phyloP scores from a whole-genome alignment of 2,329 filamentous ascomycete species.

The Ceratocystis cacaofunesta region DNA sequence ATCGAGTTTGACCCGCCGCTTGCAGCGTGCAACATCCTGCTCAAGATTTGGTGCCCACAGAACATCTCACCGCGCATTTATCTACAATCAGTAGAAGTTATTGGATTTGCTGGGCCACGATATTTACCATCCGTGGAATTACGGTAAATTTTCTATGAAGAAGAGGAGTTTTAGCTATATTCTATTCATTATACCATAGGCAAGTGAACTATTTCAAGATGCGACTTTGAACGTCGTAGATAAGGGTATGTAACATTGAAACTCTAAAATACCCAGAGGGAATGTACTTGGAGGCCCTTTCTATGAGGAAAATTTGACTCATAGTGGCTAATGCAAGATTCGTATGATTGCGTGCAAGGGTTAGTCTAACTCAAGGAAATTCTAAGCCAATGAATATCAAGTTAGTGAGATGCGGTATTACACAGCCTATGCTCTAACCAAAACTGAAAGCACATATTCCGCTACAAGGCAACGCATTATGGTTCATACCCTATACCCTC shows the following conservation, averaged over 20 bases:
- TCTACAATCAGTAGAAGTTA: conserved; percentile 69
- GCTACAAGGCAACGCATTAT: neutral
- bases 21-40: conserved; percentile 65
- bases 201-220: too few relatives aligned
- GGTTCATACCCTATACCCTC: neutral
- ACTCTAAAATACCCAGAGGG: too few relatives aligned
- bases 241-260: too few relatives aligned
- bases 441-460: neutral
- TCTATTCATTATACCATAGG: neutral
- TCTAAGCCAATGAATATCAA: too few relatives aligned
- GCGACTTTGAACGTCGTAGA: too few relatives aligned
- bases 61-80: conserved; percentile 46
- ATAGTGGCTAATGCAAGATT: conserved; percentile 1
- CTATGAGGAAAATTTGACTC: neutral
- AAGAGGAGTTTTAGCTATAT: neutral
- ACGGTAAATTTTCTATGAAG: conserved; percentile 26
- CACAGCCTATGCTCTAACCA: neutral
- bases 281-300: neutral
- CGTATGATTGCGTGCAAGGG: conserved; percentile 4
- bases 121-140: conserved; percentile 61
- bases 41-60: conserved; percentile 80
- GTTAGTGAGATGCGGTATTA: too few relatives aligned
- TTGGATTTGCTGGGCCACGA: conserved; percentile 72
- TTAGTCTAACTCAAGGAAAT: neutral
- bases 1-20: conserved; percentile 74